Evolutionary conservation across 129 eudicot genomes (phyloP), one percentile per base, ranked within the genome.

Genomic region (Silybum marianum): DNA sequence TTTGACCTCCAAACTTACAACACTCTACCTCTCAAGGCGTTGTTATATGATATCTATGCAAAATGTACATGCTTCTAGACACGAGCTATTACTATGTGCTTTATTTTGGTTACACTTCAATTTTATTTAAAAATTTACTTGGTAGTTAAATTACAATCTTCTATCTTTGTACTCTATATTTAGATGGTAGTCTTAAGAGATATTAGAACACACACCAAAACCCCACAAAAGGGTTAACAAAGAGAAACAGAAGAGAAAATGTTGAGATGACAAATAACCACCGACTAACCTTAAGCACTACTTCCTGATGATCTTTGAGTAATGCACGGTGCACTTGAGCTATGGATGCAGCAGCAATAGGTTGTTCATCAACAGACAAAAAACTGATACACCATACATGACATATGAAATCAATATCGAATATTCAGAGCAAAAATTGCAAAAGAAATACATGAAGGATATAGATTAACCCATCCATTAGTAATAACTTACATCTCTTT

Each of bases 261-360:
- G 25, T 14, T 58, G 68, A 77, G 60, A 32, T 48, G n/a, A 73
- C 10, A 63, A 60, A 34, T 44, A 70, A 67, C 60, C n/a, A 54
- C 38, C 51, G 72, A 84, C 87, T 75, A 86, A 92, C 99, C 99
- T 95, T 92, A 36, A 95, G 94, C 83, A 97, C 99, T 62, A 92
- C 97, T 89, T 95, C 94, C 82, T 89, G 89, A 62, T 82, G 85
- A 77, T 88, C 88, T 85, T 88, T 89, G 83, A 92, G 83, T 24
- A 89, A 65, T 78, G 97, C 99, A 83, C 83, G 94, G 88, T 95
- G 99, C 76, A 95, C 99, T 88, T 95, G 99, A 84, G 97, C 97
- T 83, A 95, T 92, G 65, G 99, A 95, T 75, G 99, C 99, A 82
- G 99, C 99, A 80, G 99, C 99, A 80, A 95, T 78, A n/a, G 99